Base-by-base conservation (phyloP, 176 grass and related monocot genomes). In the Chloris gayana region DNA sequence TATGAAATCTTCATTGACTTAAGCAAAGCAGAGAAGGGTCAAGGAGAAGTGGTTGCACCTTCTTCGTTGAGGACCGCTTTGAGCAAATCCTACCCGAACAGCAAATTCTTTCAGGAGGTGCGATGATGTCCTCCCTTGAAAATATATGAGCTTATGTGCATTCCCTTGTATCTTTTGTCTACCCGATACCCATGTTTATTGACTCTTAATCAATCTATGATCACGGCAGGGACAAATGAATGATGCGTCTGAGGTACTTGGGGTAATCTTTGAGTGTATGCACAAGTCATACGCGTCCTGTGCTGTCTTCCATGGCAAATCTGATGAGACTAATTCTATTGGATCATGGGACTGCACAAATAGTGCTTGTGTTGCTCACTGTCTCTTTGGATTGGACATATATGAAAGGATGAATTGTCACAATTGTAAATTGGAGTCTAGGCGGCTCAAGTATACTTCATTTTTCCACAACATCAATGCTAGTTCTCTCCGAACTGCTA, bases 391-490 rank as follows among this genome's bases (percentile, higher is more conserved):
- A 77, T 91, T 95, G 92, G 86, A 99, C 21, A 76, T 99, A 46
- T 89, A 89, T 87, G 93, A 99, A 84, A 82, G 67, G 70, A 89
- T 99, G 93, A 95, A 88, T 73, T 99, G 96, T 78, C 90, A 87
- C 86, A 93, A 29, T 79, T 99, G 96, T 80, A 63, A 82, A 10
- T 69, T 84, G 57, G 90, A 95, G 81, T 95, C 96, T 34, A 90
- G 96, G 37, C 82, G 78, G 27, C 90, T 95, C 50, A 99, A 93
- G 72, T 99, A 95, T 83, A 93, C 92, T 64, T 95, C 96, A 64
- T 99, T 95, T 84, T 99, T 95, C 76, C 90, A 99, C 62, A 93
- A 95, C 80, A 91, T 99, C 69, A 99, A 99, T 93, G 96, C 96
- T 81, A 95, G 82, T 77, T 87, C 88, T 67, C 88, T 99, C 68